Evolutionary conservation across 257 asterid genomes (phyloP).

Genomic region (Scutellaria barbata): DNA sequence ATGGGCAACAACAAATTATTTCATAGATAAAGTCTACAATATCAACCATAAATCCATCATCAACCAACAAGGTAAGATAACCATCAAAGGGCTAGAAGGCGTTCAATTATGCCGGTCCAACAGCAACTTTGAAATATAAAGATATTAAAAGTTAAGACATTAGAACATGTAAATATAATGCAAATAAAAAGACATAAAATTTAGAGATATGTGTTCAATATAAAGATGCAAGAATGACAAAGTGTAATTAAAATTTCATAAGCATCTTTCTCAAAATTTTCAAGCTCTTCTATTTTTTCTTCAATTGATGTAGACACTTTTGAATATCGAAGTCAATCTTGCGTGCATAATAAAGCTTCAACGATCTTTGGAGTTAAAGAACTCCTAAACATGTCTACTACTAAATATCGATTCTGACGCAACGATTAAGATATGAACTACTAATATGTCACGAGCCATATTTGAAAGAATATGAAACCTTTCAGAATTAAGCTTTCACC

Average conservation of each 20-base stretch:
- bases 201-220: too few species aligned
- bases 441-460: constrained; percentile 20
- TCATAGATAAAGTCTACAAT: too few species aligned
- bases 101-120: neutral
- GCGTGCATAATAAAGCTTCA: constrained; percentile 6
- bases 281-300: constrained; percentile 9
- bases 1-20: too few species aligned
- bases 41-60: too few species aligned
- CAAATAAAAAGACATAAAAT: too few species aligned
- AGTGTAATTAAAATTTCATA: neutral
- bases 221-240: too few species aligned
- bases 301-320: neutral
- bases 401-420: constrained; percentile 7
- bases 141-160: neutral
- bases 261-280: constrained; percentile 2
- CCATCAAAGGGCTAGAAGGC: too few species aligned
- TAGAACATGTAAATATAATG: too few species aligned
- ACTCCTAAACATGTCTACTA: constrained; percentile 1
- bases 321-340: constrained; percentile 2
- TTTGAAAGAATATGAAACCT: constrained; percentile 9
- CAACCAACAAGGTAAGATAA: too few species aligned
- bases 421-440: neutral
- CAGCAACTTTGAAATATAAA: constrained; percentile 1
- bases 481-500: neutral
- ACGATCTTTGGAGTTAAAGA: constrained; percentile 12